phyloP scores from a whole-genome alignment of 1,284 basidiomycete genomes.

The Sphagnurus paluster region DNA sequence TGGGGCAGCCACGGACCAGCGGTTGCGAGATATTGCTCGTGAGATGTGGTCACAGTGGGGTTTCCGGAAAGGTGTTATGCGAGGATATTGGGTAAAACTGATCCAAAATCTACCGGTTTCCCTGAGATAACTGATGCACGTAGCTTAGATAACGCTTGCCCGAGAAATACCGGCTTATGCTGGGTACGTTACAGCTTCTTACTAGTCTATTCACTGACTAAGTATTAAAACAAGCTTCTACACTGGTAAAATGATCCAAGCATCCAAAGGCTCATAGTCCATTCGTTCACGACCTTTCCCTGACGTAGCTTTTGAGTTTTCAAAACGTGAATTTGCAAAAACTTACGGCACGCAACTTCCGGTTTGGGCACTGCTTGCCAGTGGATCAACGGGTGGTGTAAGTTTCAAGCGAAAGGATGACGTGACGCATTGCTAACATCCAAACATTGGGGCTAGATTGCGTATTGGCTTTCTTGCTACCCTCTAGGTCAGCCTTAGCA shows the following conservation, averaged over 20 bases:
- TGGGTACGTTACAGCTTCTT: conserved; percentile 52
- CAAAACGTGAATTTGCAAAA: conserved; percentile 75
- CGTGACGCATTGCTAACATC: neutral
- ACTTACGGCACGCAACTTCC: conserved; percentile 71
- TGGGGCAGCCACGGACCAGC: conserved; percentile 74
- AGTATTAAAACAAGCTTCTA: conserved; percentile 55
- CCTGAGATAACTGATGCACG: neutral
- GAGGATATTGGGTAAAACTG: conserved; percentile 85
- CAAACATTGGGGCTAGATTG: conserved; percentile 57
- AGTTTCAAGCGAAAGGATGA: conserved; percentile 30
- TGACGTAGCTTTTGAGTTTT: conserved; percentile 88
- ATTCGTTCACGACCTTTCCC: conserved; percentile 2
- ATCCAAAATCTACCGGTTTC: neutral
- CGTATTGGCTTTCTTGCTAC: conserved; percentile 94
- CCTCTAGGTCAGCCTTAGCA: conserved; percentile 77
- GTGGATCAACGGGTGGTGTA: conserved; percentile 88
- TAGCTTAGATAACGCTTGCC: conserved; percentile 78
- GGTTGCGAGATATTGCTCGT: conserved; percentile 64
- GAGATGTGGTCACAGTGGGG: conserved; percentile 90
- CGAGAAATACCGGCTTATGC: conserved; percentile 96
- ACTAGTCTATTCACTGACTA: neutral
- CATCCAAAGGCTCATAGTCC: neutral
- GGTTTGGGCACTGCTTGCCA: conserved; percentile 85
- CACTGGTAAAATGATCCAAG: conserved; percentile 53
- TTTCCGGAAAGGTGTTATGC: conserved; percentile 86